Evolutionary conservation across 2,329 filamentous ascomycete species (phyloP).

Genomic region (Pyrenophora graminea): DNA sequence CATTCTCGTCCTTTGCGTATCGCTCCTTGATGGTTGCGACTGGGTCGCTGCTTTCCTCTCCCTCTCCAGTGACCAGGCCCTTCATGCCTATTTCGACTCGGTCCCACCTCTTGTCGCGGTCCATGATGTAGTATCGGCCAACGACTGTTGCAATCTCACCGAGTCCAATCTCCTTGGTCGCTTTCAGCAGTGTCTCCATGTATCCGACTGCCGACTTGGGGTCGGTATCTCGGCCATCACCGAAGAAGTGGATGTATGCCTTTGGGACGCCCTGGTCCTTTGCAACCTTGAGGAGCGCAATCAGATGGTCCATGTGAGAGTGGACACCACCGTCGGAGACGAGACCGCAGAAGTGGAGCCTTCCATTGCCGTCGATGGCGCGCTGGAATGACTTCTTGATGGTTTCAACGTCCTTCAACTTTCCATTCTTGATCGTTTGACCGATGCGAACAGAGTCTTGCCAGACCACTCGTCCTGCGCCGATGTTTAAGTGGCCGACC

Average conservation of each 20-base stretch:
- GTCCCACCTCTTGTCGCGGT: constrained; percentile 99
- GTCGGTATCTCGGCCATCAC: constrained; percentile 95
- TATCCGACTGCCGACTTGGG: constrained; percentile 90
- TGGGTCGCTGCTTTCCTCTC: constrained; percentile 81
- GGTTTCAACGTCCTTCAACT: constrained; percentile 75
- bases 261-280: constrained; percentile 86
- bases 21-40: constrained; percentile 84
- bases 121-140: constrained; percentile 98
- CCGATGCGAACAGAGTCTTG: constrained; percentile 95
- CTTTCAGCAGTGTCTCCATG: constrained; percentile 82
- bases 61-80: constrained; percentile 82
- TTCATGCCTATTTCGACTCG: constrained; percentile 87
- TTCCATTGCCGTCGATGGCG: constrained; percentile 85
- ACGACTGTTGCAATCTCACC: constrained; percentile 92
- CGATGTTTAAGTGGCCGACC: constrained; percentile 98
- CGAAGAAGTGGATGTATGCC: constrained; percentile 99
- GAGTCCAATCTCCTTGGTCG: constrained; percentile 78
- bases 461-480: constrained; percentile 96
- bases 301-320: constrained; percentile 91
- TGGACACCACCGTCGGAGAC: constrained; percentile 97
- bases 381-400: constrained; percentile 77
- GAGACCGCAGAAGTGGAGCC: constrained; percentile 88
- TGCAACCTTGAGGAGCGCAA: constrained; percentile 83
- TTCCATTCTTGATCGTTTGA: constrained; percentile 82
- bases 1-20: constrained; percentile 85